Evolutionary conservation across 2,329 filamentous ascomycete species (phyloP).

Genomic region (Verticillium nubilum): DNA sequence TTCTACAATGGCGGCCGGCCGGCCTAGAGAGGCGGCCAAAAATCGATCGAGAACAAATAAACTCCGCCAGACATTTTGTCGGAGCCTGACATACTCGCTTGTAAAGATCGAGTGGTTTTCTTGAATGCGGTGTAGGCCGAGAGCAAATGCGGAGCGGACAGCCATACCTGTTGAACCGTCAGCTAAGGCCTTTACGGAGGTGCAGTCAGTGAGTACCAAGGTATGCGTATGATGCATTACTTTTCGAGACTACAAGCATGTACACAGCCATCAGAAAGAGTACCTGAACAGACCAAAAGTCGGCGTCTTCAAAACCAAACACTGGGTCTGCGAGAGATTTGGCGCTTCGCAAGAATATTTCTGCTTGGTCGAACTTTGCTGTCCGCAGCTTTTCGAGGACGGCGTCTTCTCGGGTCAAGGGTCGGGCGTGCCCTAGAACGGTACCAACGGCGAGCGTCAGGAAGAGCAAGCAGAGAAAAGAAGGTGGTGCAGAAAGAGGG

Average conservation of each 20-base stretch:
- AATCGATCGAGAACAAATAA: slow-evolving; percentile 61
- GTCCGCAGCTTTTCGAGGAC: slow-evolving; percentile 46
- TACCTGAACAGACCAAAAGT: slow-evolving; percentile 61
- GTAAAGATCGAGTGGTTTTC: slow-evolving; percentile 52
- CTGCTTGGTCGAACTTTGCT: slow-evolving; percentile 46
- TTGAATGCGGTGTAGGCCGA: slow-evolving; percentile 54
- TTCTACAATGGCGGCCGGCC: slow-evolving; percentile 56
- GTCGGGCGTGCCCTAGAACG: slow-evolving; percentile 47
- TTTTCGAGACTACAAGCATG: slow-evolving; percentile 54
- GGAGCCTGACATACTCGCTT: slow-evolving; percentile 35
- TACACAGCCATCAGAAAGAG: slow-evolving; percentile 60
- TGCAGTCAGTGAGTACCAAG: slow-evolving; percentile 31
- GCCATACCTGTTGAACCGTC: slow-evolving; percentile 47
- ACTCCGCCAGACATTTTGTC: slow-evolving; percentile 58
- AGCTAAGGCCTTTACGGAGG: not conserved
- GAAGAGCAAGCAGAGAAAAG: slow-evolving; percentile 54
- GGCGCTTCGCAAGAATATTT: slow-evolving; percentile 57
- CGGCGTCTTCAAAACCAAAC: slow-evolving; percentile 52
- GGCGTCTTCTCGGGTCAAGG: slow-evolving; percentile 40
- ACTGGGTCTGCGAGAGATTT: slow-evolving; percentile 41
- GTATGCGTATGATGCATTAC: slow-evolving; percentile 60
- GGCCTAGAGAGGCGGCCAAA: slow-evolving; percentile 55
- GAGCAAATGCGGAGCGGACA: slow-evolving; percentile 54
- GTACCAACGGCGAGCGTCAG: slow-evolving; percentile 60
- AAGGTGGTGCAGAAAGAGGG: slow-evolving; percentile 41